Conservation (phyloP, 768 basidiomycete species). For the Russula abietina region DNA sequence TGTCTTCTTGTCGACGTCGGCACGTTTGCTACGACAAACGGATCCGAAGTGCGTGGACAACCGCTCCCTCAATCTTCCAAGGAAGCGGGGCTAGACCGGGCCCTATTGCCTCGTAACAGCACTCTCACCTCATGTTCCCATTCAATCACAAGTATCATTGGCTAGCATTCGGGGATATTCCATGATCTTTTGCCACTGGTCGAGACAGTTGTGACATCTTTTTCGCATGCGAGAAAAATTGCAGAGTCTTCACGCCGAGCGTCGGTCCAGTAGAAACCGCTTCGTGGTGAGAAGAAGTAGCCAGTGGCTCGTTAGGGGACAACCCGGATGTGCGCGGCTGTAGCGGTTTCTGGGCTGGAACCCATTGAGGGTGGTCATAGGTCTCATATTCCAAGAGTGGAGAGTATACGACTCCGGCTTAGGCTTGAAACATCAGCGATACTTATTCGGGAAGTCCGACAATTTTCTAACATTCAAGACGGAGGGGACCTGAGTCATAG, state of each 20-base stretch:
- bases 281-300: slow-evolving; percentile 11
- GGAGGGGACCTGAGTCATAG: background rate
- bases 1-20: background rate
- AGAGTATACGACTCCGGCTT: slow-evolving; percentile 1
- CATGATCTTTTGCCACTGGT: slow-evolving; percentile 18
- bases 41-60: slow-evolving; percentile 1
- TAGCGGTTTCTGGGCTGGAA: slow-evolving; percentile 4
- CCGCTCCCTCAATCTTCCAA: background rate
- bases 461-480: background rate
- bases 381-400: background rate
- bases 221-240: background rate
- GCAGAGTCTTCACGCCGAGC: slow-evolving; percentile 3
- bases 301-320: slow-evolving; percentile 1
- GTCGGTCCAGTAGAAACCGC: background rate
- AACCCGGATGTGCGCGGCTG: background rate
- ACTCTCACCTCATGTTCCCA: slow-evolving; percentile 10
- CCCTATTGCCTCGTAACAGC: background rate
- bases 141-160: background rate
- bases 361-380: background rate
- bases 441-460: background rate
- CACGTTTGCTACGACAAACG: slow-evolving; percentile 12
- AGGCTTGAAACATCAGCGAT: background rate
- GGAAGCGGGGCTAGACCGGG: slow-evolving; percentile 10
- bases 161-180: slow-evolving; percentile 7
- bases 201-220: background rate